Base-by-base conservation (phyloP, 257 asterid species). In the Petrea volubilis region DNA sequence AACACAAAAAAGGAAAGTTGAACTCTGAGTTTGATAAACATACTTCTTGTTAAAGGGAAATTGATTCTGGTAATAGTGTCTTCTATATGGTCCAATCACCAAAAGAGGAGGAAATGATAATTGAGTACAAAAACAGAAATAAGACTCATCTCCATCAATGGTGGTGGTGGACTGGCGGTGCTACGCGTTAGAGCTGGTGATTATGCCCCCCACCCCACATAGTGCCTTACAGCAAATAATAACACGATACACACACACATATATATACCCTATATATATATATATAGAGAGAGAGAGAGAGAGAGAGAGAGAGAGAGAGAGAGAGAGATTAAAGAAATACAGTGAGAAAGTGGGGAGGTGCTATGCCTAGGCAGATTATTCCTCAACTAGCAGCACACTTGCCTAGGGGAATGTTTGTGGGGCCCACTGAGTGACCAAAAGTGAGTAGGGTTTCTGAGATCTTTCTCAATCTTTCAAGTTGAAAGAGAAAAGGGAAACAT, bases 341-440 rank as follows among this genome's bases (percentile, higher is more conserved):
- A 1, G 9, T 7, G 4, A 38, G 6, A 38, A 5, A 38, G 9
- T 38, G n/a, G n/a, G n/a, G n/a, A n/a, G n/a, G n/a, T n/a, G n/a
- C n/a, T n/a, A n/a, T n/a, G 73, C 56, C 21, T 20, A 25, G 43
- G 5, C 29, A 15, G 33, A 72, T 59, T 53, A 66, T 71, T 47
- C 58, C 34, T 41, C 9, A 2, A n/a, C 5, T 31, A 38, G 43
- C 5, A 49, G 78, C 79, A 78, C 77, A 78, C 18, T 55, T 33
- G 70, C 60, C 43, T 63, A 74, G 77, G 83, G 79, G 77, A 78
- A 78, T 78, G 82, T 78, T 56, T 78, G 76, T 74, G 79, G 83
- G 83, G 14, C 51, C 83, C 74, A 66, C 4, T 25, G 28, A 62
- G 47, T 72, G 75, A 72, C 40, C 46, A 59, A 72, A 72, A 71